Evolutionary conservation across 352 stramenopile species (phyloP), one percentile per base, ranked within the genome.

Genomic region (Salisapilia sapeloensis): DNA sequence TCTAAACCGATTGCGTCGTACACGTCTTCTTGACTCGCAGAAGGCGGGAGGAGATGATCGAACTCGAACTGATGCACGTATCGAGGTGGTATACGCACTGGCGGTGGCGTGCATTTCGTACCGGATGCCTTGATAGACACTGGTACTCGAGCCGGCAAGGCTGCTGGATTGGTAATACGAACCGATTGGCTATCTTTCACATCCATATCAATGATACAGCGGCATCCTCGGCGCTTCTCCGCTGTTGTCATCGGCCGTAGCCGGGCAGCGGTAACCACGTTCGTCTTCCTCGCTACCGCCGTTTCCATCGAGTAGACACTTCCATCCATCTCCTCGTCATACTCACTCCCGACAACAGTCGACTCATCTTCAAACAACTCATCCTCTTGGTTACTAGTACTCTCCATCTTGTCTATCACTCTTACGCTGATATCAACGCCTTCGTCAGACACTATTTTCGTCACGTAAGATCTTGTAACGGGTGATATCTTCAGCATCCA

Each of bases 241-340:
- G 53, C 58, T 5, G 41, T 34, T 2, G 72, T 60, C 66, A 86
- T 82, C 0, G 71, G 71, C 6, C 71, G 71, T 18, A 87, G 53
- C 1, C 67, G 60, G n/a, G 81, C 53, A 8, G 71, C 65, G 0
- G 67, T 87, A 35, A 84, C 70, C 24, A 78, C 71, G 16, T 59
- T 40, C 25, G 31, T 54, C 15, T 46, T 41, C 4, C 35, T 24
- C 1, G n/a, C n/a, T n/a, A n/a, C n/a, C n/a, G n/a, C n/a, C n/a
- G n/a, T n/a, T n/a, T n/a, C n/a, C n/a, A n/a, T n/a, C n/a, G n/a
- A n/a, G n/a, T n/a, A n/a, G n/a, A n/a, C n/a, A n/a, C n/a, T n/a
- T n/a, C n/a, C n/a, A n/a, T n/a, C n/a, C n/a, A n/a, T n/a, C n/a
- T n/a, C n/a, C n/a, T n/a, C n/a, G n/a, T n/a, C n/a, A n/a, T n/a